Base-by-base conservation (phyloP, 495 filamentous ascomycete genomes). In the Lindgomyces ingoldianus region DNA sequence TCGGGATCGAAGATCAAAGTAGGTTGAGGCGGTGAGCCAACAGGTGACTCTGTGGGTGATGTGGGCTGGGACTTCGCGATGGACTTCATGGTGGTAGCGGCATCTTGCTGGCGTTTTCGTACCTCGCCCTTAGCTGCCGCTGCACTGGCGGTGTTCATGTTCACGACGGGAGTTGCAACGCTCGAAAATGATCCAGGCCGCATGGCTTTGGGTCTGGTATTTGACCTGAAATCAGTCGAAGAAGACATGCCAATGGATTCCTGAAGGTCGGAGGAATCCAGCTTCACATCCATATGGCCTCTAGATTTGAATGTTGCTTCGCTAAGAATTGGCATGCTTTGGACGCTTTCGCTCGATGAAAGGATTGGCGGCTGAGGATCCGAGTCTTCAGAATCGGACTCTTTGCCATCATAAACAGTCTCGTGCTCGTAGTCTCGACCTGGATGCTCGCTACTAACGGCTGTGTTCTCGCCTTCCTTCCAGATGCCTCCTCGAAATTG, bases 401-500 rank as follows among this genome's bases (percentile, higher is more conserved):
- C 21, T 24, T 47, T 47, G 4, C 18, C 52, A 12, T 9, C 45
- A 46, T 87, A 83, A 25, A 85, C 85, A 24, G 79, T 78, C 36
- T 81, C 74, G 4, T 78, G 72, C 62, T 82, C 82, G 33, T 49
- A 75, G 66, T 47, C 60, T 57, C 68, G 68, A n/a, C n/a, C 47
- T 14, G 60, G 63, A 36, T 55, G 24, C 29, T 54, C 11, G 36
- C 33, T 14, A 22, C 22, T 12, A 55, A 22, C 30, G 33, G 47
- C 26, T 36, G 26, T 25, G 21, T 18, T 57, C 4, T 26, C 60
- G 54, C 74, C 87, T 57, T 86, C 84, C 61, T 82, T 77, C 84
- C 91, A 98, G n/a, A 98, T 89, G 1, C 95, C 94, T 16, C 92
- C 94, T 62, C 94, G 83, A 80, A 91, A 91, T 25, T 77, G 74